Evolutionary conservation across 148 eudicot species (phyloP).

Genomic region (Amaranthus palmeri): DNA sequence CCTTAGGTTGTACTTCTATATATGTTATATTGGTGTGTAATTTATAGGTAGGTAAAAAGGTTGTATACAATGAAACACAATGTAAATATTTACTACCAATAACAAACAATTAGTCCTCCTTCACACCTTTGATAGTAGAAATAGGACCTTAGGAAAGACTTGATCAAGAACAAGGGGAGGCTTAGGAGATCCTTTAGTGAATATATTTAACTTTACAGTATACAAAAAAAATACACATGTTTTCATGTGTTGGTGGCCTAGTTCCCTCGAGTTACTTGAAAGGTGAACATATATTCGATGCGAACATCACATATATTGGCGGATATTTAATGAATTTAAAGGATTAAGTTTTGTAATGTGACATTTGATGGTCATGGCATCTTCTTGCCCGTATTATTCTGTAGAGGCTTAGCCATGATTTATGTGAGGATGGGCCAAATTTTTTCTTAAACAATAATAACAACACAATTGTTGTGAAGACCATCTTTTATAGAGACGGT

Average conservation of each 20-base stretch:
- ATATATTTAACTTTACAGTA: not conserved
- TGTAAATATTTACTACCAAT: not conserved
- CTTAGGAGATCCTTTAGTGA: not conserved
- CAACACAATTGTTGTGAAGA: not conserved
- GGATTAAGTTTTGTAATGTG: not conserved
- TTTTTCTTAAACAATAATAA: too few relatives aligned
- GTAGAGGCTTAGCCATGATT: too few relatives aligned
- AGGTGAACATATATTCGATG: not conserved
- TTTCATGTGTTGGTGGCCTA: not conserved
- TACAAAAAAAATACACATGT: not conserved
- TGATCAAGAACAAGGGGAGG: not conserved
- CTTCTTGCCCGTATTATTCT: too few relatives aligned
- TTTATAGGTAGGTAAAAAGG: not conserved
- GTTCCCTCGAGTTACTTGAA: not conserved
- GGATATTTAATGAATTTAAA: not conserved
- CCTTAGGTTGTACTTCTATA: not conserved
- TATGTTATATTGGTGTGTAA: not conserved
- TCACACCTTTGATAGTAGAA: not conserved
- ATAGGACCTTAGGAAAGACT: not conserved
- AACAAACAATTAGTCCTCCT: not conserved
- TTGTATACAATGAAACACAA: not conserved
- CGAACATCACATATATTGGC: not conserved
- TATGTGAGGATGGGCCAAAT: too few relatives aligned
- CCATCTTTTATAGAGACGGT: too few relatives aligned
- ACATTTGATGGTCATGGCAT: not conserved